Base-by-base conservation (phyloP, 2,329 filamentous ascomycete genomes). In the Fusarium newnesense region DNA sequence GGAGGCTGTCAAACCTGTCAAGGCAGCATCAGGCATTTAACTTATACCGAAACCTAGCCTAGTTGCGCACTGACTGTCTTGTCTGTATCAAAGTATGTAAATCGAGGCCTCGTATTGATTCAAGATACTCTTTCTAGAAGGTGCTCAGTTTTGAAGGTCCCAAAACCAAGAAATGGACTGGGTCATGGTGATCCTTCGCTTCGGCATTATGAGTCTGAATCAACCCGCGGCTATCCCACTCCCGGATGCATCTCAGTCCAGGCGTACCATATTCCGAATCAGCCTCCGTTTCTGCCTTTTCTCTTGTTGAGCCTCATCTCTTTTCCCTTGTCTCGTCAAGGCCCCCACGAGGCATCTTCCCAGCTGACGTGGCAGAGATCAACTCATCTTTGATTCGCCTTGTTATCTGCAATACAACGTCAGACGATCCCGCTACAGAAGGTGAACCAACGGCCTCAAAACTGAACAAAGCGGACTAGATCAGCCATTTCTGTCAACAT, bases 331-430 rank as follows among this genome's bases (percentile, higher is more conserved):
- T 43, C 36, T 39, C 3, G 16, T 12, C 43, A 24, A 64, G 70
- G 50, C 59, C 72, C 43, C 36, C 53, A 7, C 42, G n/a, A 65
- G 68, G 54, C 69, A 69, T 64, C 40, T 64, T 52, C 28, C 34
- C 53, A 64, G 73, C 73, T 74, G 73, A 77, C 75, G 71, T 76
- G 75, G 71, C 75, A 61, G 39, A 36, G 21, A 43, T 57, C 28
- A 60, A 46, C 9, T n/a, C 32, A 16, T 44, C 24, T 44, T 46
- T 63, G 49, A 61, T 66, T 72, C 47, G 60, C 50, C n/a, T 59
- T 47, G 21, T 13, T n/a, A 58, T 30, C 53, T 72, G 67, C 67
- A 60, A 61, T 57, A 43, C 60, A 37, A 60, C 61, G 75, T 77
- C 72, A 74, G 61, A 59, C 43, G 61, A 69, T 72, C 52, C 56